These are phyloP conservation scores for Cymbomonas tetramitiformis DNA, from an alignment of 139 green algal species.

Conservation along the genomic window DNA sequence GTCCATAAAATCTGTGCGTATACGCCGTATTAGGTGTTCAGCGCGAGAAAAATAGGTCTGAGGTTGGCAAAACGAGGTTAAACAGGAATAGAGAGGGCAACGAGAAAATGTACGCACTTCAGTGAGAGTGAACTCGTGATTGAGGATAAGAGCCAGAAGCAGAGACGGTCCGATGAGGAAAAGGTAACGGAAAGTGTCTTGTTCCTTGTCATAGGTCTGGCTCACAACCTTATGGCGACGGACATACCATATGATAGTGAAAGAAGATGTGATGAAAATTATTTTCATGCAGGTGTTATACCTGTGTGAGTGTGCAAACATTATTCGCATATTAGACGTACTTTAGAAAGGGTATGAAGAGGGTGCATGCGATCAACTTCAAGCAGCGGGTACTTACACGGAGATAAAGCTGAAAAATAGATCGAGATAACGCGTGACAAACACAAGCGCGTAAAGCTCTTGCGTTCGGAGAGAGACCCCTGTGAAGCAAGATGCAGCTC, in stretches of 20 bases:
- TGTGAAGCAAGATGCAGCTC: conserved; percentile 26
- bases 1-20: conserved; percentile 94
- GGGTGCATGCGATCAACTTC: not conserved
- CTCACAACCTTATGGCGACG: conserved; percentile 65
- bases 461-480: conserved; percentile 93
- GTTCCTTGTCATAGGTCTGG: conserved; percentile 85
- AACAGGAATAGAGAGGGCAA: too few relatives aligned
- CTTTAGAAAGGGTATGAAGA: not conserved
- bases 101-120: conserved; percentile 64
- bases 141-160: conserved; percentile 61
- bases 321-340: not conserved
- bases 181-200: conserved; percentile 84
- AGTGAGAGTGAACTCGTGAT: conserved; percentile 51
- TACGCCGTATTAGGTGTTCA: conserved; percentile 5
- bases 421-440: conserved; percentile 88
- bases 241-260: conserved; percentile 85
- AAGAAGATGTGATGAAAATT: conserved; percentile 68
- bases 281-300: conserved; percentile 99
- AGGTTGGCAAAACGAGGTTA: too few relatives aligned
- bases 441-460: conserved; percentile 90
- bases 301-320: too few relatives aligned
- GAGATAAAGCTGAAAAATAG: conserved; percentile 82
- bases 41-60: too few relatives aligned
- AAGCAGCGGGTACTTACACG: conserved; percentile 45
- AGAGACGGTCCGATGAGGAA: conserved; percentile 66